A percentile compares a stretch with the other conserved stretches of the same genome.
Conservation (phyloP, 1,284 basidiomycete genomes). For the Porogramme epimiltina region DNA sequence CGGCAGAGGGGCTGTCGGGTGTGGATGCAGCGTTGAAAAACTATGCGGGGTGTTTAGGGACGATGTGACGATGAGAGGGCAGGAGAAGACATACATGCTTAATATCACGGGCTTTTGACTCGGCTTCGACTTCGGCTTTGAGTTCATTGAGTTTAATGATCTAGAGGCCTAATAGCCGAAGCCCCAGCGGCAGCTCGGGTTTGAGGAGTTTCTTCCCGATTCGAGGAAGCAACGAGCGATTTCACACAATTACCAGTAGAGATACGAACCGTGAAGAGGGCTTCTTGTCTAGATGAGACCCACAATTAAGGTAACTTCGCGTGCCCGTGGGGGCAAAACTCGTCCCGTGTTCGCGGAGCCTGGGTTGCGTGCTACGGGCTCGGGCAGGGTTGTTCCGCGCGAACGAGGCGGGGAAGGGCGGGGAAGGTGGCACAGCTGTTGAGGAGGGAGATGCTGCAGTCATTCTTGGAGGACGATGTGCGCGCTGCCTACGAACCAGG, state of each 20-base stretch:
- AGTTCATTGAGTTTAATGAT: slow-evolving; percentile 86
- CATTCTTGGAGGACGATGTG: slow-evolving; percentile 61
- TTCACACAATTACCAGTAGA: neutral
- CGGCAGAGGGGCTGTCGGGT: slow-evolving; percentile 29
- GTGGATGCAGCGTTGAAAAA: slow-evolving; percentile 52
- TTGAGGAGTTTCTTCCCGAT: slow-evolving; percentile 83
- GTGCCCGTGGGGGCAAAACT: slow-evolving; percentile 74
- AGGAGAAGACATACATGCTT: slow-evolving; percentile 57
- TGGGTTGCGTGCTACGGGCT: slow-evolving; percentile 45
- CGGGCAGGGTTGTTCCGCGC: slow-evolving; percentile 56
- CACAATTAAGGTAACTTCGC: slow-evolving; percentile 70
- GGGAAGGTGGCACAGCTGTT: slow-evolving; percentile 64
- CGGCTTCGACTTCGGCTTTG: slow-evolving; percentile 46
- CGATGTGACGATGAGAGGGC: neutral
- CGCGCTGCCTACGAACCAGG: slow-evolving; percentile 68
- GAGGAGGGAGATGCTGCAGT: slow-evolving; percentile 51
- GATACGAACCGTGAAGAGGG: slow-evolving; percentile 68
- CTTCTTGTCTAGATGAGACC: slow-evolving; percentile 73
- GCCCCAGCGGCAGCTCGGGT: slow-evolving; percentile 74
- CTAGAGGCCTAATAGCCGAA: slow-evolving; percentile 82
- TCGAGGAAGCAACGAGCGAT: slow-evolving; percentile 35
- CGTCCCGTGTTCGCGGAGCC: slow-evolving; percentile 67
- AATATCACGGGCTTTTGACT: slow-evolving; percentile 51
- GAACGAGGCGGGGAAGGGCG: slow-evolving; percentile 68
- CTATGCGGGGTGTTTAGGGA: slow-evolving; percentile 33